A percentile compares a stretch with the other conserved stretches of the same genome.
Conservation (phyloP, 305 asterid genomes). For the Fraxinus platypoda region DNA sequence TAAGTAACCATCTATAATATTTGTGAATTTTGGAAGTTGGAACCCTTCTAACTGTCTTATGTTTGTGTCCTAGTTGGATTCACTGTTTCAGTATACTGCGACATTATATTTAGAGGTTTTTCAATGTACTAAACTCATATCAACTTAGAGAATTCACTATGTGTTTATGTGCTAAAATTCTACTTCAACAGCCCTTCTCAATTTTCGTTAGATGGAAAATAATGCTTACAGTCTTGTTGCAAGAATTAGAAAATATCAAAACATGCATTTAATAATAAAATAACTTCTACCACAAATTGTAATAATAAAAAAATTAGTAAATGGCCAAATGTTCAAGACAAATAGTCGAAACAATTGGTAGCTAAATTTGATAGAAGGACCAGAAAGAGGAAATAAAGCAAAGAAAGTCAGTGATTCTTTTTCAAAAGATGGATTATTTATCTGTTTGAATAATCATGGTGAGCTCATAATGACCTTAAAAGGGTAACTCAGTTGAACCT, state of each 20-base stretch:
- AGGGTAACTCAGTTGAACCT: constrained; percentile 77
- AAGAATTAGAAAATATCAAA: neutral
- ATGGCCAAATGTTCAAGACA: constrained; percentile 15
- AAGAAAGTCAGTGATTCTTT: constrained; percentile 1
- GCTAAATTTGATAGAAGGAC: constrained; percentile 14
- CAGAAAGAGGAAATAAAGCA: constrained; percentile 2
- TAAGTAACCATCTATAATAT: neutral
- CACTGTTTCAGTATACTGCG: neutral
- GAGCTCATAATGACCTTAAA: constrained; percentile 56
- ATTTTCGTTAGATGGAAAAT: neutral
- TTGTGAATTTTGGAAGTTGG: neutral
- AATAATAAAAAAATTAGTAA: neutral
- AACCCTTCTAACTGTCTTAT: neutral
- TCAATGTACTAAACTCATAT: neutral
- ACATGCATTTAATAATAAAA: neutral
- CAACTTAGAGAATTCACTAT: neutral
- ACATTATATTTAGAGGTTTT: neutral
- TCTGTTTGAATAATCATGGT: constrained; percentile 34
- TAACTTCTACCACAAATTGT: neutral
- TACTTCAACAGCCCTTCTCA: neutral
- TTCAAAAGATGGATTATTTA: constrained; percentile 18
- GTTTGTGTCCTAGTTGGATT: neutral
- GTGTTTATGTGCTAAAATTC: neutral
- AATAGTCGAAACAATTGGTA: neutral
- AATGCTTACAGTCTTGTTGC: neutral